These are phyloP conservation scores for Pelargonium myrrhifolium DNA, from an alignment of 441 rosid species.

Conservation along the genomic window DNA sequence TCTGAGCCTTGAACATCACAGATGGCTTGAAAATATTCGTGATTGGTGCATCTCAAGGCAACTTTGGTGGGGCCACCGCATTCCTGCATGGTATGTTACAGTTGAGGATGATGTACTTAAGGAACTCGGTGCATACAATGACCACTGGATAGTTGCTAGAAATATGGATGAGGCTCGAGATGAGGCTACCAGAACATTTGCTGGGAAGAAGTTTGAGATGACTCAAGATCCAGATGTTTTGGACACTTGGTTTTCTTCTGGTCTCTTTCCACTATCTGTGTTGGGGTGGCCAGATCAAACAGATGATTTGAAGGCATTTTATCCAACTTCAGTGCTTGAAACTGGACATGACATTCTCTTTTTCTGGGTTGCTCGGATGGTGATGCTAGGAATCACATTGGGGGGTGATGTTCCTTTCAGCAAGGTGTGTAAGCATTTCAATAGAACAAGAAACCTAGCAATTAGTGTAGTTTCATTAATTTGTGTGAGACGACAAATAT, in stretches of 20 bases:
- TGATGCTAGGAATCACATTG: constrained; percentile 76
- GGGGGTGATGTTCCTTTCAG: constrained; percentile 90
- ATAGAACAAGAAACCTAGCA: not conserved
- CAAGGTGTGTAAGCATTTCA: constrained; percentile 41
- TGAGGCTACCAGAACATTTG: constrained; percentile 47
- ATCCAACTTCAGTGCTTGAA: constrained; percentile 89
- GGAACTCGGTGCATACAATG: constrained; percentile 68
- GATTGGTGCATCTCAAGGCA: constrained; percentile 98
- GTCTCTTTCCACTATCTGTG: constrained; percentile 71
- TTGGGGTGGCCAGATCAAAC: constrained; percentile 94
- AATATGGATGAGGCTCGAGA: constrained; percentile 55
- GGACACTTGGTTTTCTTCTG: constrained; percentile 97
- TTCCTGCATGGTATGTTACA: constrained; percentile 88
- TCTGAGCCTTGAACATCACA: constrained; percentile 23
- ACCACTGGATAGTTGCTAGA: constrained; percentile 86
- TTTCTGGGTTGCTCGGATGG: constrained; percentile 99
- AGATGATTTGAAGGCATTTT: constrained; percentile 67
- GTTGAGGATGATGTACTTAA: constrained; percentile 66
- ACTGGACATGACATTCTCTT: constrained; percentile 93
- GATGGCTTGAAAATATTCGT: constrained; percentile 95
- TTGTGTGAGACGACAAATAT: not conserved
- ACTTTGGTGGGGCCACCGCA: constrained; percentile 96
- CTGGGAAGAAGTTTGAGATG: constrained; percentile 66
- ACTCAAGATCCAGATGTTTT: constrained; percentile 88
- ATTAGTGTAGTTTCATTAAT: not conserved